phyloP scores from a whole-genome alignment of 176 grass and related monocot species.

The Lolium multiflorum region DNA sequence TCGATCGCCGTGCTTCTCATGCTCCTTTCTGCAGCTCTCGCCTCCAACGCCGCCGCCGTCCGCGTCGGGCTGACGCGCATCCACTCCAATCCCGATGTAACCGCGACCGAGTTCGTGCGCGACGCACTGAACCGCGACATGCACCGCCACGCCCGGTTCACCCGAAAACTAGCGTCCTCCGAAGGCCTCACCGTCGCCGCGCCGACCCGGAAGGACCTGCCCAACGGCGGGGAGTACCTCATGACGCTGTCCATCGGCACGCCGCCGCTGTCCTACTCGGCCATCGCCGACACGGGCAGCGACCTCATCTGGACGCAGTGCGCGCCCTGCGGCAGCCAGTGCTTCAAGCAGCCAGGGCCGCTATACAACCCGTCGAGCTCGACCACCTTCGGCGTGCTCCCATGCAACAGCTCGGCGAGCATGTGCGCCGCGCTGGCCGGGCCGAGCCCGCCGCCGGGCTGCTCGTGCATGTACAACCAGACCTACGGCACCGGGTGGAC shows the following conservation, averaged over 20 bases:
- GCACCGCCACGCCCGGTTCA: conserved; percentile 35
- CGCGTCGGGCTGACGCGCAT: conserved; percentile 63
- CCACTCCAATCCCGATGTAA: conserved; percentile 48
- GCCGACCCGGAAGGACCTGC: conserved; percentile 37
- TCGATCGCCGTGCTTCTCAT: conserved; percentile 11
- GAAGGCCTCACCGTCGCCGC: conserved; percentile 33
- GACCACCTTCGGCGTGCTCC: conserved; percentile 55
- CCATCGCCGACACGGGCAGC: conserved; percentile 80
- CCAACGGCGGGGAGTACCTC: conserved; percentile 60
- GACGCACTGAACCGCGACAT: conserved; percentile 55
- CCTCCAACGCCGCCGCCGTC: conserved; percentile 38
- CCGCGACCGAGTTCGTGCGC: conserved; percentile 53
- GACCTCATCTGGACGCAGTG: conserved; percentile 93
- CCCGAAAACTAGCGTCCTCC: conserved; percentile 43
- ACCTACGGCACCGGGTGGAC: conserved; percentile 75
- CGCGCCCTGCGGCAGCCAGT: conserved; percentile 52
- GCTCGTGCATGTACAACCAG: conserved; percentile 69
- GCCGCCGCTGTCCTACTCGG: conserved; percentile 55
- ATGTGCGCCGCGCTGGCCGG: conserved; percentile 34
- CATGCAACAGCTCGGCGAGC: conserved; percentile 58
- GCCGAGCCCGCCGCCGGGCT: conserved; percentile 22
- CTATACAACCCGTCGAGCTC: conserved; percentile 67
- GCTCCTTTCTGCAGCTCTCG: not conserved
- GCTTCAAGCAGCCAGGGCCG: conserved; percentile 54
- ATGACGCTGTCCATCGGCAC: conserved; percentile 78